These are phyloP conservation scores for Aureobasidium sp. DNA, from an alignment of 2,329 filamentous ascomycete species.

Conservation along the genomic window DNA sequence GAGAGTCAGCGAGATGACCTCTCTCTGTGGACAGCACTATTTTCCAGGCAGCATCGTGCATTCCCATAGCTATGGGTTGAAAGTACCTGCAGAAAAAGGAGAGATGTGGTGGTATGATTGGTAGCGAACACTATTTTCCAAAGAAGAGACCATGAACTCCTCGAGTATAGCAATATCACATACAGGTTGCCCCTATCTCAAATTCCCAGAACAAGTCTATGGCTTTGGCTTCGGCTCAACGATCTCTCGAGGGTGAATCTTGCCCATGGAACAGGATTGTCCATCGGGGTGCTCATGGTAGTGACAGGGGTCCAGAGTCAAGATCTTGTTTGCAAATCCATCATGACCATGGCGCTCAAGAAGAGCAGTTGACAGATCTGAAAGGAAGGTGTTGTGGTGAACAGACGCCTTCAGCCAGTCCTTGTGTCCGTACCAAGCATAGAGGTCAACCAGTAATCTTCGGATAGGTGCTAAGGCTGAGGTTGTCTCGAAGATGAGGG, in stretches of 20 bases:
- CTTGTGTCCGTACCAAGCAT: constrained; percentile 4
- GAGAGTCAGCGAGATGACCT: background rate
- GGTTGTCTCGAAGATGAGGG: constrained; percentile 18
- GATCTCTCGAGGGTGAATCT: background rate
- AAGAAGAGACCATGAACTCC: background rate
- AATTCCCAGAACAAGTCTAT: background rate
- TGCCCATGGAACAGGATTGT: background rate
- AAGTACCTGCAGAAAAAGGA: background rate
- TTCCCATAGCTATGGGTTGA: background rate
- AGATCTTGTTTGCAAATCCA: background rate
- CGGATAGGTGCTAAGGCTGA: constrained; percentile 11
- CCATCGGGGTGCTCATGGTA: background rate
- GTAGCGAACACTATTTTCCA: no score
- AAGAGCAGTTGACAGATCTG: background rate
- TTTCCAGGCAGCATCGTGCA: background rate
- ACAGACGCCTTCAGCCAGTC: background rate
- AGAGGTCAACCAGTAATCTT: constrained; percentile 19
- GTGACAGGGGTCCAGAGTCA: background rate
- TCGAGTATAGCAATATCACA: background rate
- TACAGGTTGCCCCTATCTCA: background rate
- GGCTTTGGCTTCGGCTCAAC: background rate
- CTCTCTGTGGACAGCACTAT: background rate
- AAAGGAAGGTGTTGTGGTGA: background rate
- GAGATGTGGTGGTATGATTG: no score
- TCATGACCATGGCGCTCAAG: background rate